Evolutionary conservation across 2,329 filamentous ascomycete species (phyloP).

Genomic region (Anisogramma anomala): DNA sequence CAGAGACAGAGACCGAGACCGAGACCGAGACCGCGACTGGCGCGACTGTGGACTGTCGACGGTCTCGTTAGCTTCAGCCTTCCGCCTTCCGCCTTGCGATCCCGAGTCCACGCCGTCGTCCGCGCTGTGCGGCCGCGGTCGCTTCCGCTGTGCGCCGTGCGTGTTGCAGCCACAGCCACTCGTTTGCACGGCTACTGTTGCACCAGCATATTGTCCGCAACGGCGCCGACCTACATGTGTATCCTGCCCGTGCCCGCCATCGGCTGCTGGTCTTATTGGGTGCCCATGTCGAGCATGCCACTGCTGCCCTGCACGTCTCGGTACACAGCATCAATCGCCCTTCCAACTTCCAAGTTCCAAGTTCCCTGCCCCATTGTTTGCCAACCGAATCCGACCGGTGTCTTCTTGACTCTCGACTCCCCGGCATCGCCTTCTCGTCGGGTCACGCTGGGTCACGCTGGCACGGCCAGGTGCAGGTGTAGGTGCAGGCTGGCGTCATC

Average conservation of each 20-base stretch:
- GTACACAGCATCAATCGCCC: slow-evolving; percentile 2
- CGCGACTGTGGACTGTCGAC: not conserved
- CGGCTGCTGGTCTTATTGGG: slow-evolving; percentile 6
- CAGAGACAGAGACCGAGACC: slow-evolving; percentile 2
- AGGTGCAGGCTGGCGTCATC: no score
- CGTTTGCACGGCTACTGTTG: slow-evolving; percentile 1
- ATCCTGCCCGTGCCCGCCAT: slow-evolving; percentile 8
- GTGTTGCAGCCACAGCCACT: no score
- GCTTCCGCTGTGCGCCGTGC: slow-evolving; percentile 3
- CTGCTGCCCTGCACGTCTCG: slow-evolving; percentile 5
- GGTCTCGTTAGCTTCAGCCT: not conserved
- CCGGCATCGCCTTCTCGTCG: slow-evolving; percentile 1
- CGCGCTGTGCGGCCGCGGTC: slow-evolving; percentile 7
- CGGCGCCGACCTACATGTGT: not conserved
- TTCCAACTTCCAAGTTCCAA: no score
- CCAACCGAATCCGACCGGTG: slow-evolving; percentile 19
- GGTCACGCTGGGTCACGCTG: not conserved
- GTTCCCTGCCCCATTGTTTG: slow-evolving; percentile 17
- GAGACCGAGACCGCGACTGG: not conserved
- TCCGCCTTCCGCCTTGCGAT: not conserved
- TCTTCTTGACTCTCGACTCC: not conserved
- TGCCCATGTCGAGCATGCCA: not conserved
- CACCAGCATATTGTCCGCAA: slow-evolving; percentile 11
- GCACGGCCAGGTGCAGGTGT: slow-evolving; percentile 5
- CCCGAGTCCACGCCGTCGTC: not conserved